Percentiles rank a stretch among this genome's conserved stretches.
Evolutionary conservation across 257 asterid genomes (phyloP).

Genomic region (Forsythia suspensa): DNA sequence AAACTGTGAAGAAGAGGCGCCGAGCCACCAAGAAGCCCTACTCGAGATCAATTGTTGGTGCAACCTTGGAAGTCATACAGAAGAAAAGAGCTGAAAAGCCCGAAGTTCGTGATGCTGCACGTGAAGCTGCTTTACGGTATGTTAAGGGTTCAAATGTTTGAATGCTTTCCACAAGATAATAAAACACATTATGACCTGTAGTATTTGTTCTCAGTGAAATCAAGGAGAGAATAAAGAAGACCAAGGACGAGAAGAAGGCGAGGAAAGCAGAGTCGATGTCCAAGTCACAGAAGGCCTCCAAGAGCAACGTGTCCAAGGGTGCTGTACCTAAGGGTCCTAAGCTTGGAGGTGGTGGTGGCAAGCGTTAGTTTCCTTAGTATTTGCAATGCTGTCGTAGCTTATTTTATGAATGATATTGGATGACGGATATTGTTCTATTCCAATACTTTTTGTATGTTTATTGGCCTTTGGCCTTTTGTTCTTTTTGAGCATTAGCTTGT

Average conservation of each 20-base stretch:
- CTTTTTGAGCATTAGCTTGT: not conserved
- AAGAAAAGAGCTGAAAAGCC: constrained; percentile 79
- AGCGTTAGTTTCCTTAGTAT: constrained; percentile 38
- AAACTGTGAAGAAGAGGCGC: constrained; percentile 84
- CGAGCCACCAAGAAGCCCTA: constrained; percentile 79
- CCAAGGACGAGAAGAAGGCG: constrained; percentile 87
- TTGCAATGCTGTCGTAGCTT: not conserved
- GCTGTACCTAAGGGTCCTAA: constrained; percentile 70
- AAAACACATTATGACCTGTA: not conserved
- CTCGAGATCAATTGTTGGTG: constrained; percentile 93
- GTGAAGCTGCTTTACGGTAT: constrained; percentile 90
- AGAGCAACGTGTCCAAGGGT: constrained; percentile 52
- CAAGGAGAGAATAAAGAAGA: constrained; percentile 85
- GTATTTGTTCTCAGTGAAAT: constrained; percentile 51
- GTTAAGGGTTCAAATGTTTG: not conserved
- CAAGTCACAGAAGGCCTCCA: constrained; percentile 58
- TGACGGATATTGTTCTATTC: not conserved
- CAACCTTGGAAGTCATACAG: constrained; percentile 86
- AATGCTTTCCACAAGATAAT: not conserved
- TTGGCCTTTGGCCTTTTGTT: not conserved
- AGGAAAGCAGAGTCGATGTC: constrained; percentile 73
- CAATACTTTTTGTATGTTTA: not conserved
- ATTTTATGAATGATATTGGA: not conserved
- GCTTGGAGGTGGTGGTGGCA: constrained; percentile 88
- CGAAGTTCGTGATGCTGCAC: constrained; percentile 91